These are phyloP conservation scores for Neurospora tetraspora DNA, from an alignment of 495 filamentous ascomycete genomes.

Conservation along the genomic window DNA sequence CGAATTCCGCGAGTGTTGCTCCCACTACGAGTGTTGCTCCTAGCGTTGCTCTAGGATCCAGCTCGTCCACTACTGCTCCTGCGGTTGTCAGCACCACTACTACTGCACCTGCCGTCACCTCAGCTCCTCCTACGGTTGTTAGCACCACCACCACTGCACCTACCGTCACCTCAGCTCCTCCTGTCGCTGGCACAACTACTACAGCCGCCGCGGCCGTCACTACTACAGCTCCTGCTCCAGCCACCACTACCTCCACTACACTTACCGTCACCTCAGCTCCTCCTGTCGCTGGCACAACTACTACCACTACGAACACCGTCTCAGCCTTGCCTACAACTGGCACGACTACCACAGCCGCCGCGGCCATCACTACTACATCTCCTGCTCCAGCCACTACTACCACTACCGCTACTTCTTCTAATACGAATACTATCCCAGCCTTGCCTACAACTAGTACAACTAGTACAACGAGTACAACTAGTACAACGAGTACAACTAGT, in stretches of 20 bases:
- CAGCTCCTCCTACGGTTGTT: background rate
- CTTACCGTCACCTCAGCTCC: too few relatives aligned
- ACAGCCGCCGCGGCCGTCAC: slow-evolving; percentile 5
- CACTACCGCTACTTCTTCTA: too few relatives aligned
- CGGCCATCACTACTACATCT: too few relatives aligned
- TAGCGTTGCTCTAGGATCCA: background rate
- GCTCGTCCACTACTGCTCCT: background rate
- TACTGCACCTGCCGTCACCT: slow-evolving; percentile 12
- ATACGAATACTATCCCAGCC: too few relatives aligned
- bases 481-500: too few relatives aligned
- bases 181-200: background rate
- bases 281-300: too few relatives aligned
- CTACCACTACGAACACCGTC: too few relatives aligned
- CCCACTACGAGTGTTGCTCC: background rate
- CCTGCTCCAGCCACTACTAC: too few relatives aligned
- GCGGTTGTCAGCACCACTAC: background rate
- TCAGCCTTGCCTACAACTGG: too few relatives aligned
- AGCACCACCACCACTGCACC: background rate
- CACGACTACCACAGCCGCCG: background rate
- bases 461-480: too few relatives aligned
- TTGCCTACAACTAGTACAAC: too few relatives aligned
- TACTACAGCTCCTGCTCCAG: background rate
- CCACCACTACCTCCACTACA: too few relatives aligned
- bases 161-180: slow-evolving; percentile 14
- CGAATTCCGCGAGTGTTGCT: background rate